Evolutionary conservation across 2,329 filamentous ascomycete species (phyloP).

Genomic region (Beauveria pseudobassiana): DNA sequence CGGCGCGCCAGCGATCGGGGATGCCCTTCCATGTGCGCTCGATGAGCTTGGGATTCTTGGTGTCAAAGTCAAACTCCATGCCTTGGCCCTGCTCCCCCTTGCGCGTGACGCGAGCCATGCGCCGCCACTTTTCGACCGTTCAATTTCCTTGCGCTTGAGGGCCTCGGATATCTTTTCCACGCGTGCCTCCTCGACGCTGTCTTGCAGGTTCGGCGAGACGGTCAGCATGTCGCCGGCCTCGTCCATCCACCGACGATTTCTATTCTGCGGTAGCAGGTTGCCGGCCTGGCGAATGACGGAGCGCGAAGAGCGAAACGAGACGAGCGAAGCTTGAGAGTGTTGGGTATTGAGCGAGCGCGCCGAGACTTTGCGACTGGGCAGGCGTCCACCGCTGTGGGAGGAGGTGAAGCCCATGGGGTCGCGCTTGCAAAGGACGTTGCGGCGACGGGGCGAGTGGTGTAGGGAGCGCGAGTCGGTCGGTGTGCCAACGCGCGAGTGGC

Average conservation of each 20-base stretch:
- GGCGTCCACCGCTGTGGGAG: slow-evolving; percentile 31
- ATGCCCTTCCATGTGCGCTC: slow-evolving; percentile 97
- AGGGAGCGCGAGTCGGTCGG: slow-evolving; percentile 34
- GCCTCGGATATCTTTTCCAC: slow-evolving; percentile 45
- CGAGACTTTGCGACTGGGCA: slow-evolving; percentile 48
- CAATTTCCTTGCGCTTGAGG: slow-evolving; percentile 55
- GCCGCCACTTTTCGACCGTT: slow-evolving; percentile 59
- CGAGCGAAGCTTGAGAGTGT: slow-evolving; percentile 42
- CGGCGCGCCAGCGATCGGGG: slow-evolving; percentile 86
- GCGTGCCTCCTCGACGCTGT: slow-evolving; percentile 48
- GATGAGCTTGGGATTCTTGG: slow-evolving; percentile 73
- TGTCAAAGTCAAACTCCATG: slow-evolving; percentile 71
- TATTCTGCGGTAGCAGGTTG: slow-evolving; percentile 54
- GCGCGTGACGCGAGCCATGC: slow-evolving; percentile 53
- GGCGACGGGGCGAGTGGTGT: slow-evolving; percentile 37
- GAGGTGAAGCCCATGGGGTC: slow-evolving; percentile 28
- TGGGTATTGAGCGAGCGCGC: slow-evolving; percentile 53
- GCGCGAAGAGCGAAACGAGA: slow-evolving; percentile 45
- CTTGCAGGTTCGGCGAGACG: slow-evolving; percentile 47
- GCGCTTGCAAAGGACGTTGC: slow-evolving; percentile 36
- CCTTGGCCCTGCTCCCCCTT: slow-evolving; percentile 46
- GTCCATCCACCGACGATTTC: slow-evolving; percentile 53
- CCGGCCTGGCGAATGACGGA: slow-evolving; percentile 50
- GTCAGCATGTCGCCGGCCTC: slow-evolving; percentile 62
- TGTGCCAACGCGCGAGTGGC: slow-evolving; percentile 33